Percentiles rank a stretch among this genome's conserved stretches.
Evolutionary conservation across 2,329 filamentous ascomycete species (phyloP).

Genomic region (Aureobasidium sp.): DNA sequence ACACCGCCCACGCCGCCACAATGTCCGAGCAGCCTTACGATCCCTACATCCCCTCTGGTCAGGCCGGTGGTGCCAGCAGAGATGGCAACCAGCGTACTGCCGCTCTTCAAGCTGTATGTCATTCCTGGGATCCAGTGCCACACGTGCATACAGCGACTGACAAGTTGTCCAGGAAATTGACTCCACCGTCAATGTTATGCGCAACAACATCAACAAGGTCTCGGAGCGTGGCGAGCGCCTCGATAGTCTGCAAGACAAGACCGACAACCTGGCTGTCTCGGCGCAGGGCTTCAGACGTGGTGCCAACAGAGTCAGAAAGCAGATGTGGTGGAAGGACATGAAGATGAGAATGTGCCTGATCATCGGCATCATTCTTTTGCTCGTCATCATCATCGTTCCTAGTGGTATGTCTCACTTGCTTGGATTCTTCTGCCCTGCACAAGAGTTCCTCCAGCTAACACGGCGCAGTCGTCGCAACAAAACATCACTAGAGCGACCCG

Average conservation of each 20-base stretch:
- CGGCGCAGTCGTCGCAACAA: constrained; percentile 13
- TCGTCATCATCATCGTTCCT: constrained; percentile 91
- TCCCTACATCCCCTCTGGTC: constrained; percentile 70
- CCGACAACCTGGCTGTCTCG: constrained; percentile 82
- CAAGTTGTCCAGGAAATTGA: constrained; percentile 76
- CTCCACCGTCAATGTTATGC: constrained; percentile 90
- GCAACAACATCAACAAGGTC: constrained; percentile 95
- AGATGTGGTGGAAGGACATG: constrained; percentile 99
- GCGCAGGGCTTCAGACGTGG: constrained; percentile 94
- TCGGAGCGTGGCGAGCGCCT: constrained; percentile 86
- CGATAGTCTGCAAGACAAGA: constrained; percentile 87
- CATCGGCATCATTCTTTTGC: constrained; percentile 79
- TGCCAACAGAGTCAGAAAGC: constrained; percentile 83
- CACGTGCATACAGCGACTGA: neutral
- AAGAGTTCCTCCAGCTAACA: neutral
- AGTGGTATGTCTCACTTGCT: constrained; percentile 56
- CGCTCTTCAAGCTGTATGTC: constrained; percentile 78
- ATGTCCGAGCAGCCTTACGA: constrained; percentile 70
- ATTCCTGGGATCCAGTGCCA: constrained; percentile 4
- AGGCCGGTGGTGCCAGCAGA: constrained; percentile 38
- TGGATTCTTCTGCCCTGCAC: neutral
- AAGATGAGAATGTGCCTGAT: constrained; percentile 99
- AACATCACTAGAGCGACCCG: constrained; percentile 10
- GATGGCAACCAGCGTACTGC: constrained; percentile 59
- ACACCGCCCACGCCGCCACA: constrained; percentile 23